Evolutionary conservation across 2,329 filamentous ascomycete genomes (phyloP), one percentile per base, ranked within the genome.

Genomic region (Colletotrichum truncatum): DNA sequence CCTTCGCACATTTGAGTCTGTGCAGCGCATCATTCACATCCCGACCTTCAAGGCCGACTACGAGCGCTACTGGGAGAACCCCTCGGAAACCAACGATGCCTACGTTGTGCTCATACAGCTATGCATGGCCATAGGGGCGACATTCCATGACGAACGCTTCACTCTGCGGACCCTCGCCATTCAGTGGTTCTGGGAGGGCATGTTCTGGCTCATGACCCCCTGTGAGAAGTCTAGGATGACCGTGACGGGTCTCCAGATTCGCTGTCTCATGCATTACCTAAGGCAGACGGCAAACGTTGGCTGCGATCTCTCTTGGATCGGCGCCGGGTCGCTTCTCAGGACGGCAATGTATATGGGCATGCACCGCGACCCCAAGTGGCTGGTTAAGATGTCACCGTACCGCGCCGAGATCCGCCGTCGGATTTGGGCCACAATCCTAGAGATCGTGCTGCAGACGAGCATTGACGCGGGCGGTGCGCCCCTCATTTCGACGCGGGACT

Each of bases 281-380:
- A 81, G 84, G 23, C 79, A 84, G 26, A 79, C 79, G 0, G 81
- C 80, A 26, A 79, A 77, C 11, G 76, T 87, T 4, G 81, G 80
- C 4, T 80, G 79, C 5, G 86, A 89, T 66, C 71, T 87, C 4
- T 76, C 80, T 2, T 89, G 85, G 85, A 80, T 85, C 30, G 78
- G 82, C 2, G 76, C 81, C 0, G 87, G 87, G 1, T 73, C 77
- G 0, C 66, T 88, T 10, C 64, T 87, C n/a, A 78, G 86, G 10
- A 81, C 80, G 7, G 87, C 86, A 55, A 83, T 89, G 71, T 81
- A 81, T 58, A 87, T 88, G 80, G 87, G 87, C 4, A 76, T 89
- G 6, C 86, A 89, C 70, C 81, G 85, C 1, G 87, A 89, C 59
- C 86, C 87, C 0, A 78, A 76, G 28, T 75, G 80, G 61, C 79